Conservation (phyloP, 2,329 filamentous ascomycete genomes). For the Diplodia corticola region DNA sequence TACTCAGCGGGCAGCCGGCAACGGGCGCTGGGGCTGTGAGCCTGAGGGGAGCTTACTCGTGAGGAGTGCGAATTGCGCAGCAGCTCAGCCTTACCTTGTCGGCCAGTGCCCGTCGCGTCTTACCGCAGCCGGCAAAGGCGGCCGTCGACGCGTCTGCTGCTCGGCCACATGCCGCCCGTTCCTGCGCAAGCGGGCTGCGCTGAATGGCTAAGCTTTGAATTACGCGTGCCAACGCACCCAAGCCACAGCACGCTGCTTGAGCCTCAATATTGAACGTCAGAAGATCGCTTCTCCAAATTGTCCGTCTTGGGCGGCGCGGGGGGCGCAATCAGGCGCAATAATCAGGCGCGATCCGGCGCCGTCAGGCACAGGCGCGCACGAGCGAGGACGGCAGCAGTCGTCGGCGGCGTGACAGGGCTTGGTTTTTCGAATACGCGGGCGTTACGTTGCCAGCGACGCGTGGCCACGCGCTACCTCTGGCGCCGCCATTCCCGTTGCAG, state of each 20-base stretch:
- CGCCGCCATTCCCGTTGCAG: no score
- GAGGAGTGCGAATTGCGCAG: no score
- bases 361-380: neutral
- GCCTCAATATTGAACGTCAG: neutral
- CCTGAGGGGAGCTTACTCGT: constrained; percentile 1
- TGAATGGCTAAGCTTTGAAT: neutral
- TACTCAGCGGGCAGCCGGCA: neutral
- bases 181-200: neutral
- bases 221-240: neutral
- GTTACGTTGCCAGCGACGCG: constrained; percentile 9
- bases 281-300: neutral
- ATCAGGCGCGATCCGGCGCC: neutral
- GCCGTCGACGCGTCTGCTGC: neutral
- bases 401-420: neutral
- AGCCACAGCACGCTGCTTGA: neutral
- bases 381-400: neutral
- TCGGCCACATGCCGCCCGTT: neutral
- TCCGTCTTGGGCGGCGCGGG: neutral
- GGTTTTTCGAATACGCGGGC: neutral
- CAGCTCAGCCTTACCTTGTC: constrained; percentile 3
- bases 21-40: neutral
- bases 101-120: neutral
- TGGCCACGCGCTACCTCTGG: neutral
- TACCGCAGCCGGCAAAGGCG: neutral
- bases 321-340: neutral